Conservation (phyloP, 306 rosid species). For the Calophaca sinica region DNA sequence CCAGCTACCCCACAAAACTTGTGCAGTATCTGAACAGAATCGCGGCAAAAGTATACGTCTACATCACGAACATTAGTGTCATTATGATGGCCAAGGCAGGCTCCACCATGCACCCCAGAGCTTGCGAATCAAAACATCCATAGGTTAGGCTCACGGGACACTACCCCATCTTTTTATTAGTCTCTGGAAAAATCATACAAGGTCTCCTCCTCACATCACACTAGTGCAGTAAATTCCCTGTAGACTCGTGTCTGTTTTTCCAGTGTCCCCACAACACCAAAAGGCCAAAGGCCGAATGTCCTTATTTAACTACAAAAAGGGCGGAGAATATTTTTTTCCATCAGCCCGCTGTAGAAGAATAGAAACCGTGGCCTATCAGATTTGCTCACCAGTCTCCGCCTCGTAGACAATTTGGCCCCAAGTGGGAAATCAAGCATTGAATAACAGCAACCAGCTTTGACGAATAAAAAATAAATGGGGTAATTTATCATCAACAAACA, state of each 20-base stretch:
- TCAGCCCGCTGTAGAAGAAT: neutral
- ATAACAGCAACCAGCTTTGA: neutral
- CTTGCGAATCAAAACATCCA: neutral
- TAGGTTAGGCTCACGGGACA: neutral
- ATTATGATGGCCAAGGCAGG: too few species aligned
- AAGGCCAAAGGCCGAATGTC: constrained; percentile 2
- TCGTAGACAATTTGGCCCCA: constrained; percentile 7
- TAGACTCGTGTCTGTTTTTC: neutral
- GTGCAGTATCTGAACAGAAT: neutral
- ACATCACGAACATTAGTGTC: neutral
- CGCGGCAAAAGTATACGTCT: neutral
- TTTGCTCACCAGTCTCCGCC: neutral
- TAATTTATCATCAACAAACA: too few species aligned
- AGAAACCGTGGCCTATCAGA: constrained; percentile 8
- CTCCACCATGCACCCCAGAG: neutral
- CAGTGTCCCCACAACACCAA: constrained; percentile 26
- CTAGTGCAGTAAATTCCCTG: neutral
- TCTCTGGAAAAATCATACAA: constrained; percentile 12
- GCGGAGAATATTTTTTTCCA: neutral
- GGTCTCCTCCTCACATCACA: neutral
- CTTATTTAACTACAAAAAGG: constrained; percentile 26
- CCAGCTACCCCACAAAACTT: neutral
- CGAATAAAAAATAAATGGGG: neutral
- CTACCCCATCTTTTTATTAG: constrained; percentile 14
- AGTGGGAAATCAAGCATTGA: neutral